Evolutionary conservation across 2,329 filamentous ascomycete species (phyloP), one percentile per base, ranked within the genome.

Genomic region (Fusarium stilboides): DNA sequence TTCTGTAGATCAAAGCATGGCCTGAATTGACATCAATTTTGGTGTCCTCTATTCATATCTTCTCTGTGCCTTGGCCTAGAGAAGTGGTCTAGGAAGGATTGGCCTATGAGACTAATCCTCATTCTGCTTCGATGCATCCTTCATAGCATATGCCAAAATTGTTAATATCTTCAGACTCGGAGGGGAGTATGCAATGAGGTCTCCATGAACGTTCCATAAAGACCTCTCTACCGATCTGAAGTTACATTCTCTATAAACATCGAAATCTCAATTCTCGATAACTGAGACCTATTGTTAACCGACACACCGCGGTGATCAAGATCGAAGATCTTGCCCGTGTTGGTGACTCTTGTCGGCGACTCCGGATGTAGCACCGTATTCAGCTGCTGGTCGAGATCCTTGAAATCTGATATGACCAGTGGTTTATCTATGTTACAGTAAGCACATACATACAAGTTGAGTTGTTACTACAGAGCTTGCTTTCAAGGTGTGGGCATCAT

Each of bases 331-430:
- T 34, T 46, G n/a, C 34, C 42, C 34, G 12, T 36, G 20, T 46
- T 54, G 43, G 19, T 36, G 31, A 57, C 20, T 37, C 17, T 47
- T 53, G 24, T 52, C 65, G 47, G 52, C 17, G 14, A 36, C 20
- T 19, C 40, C 61, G 66, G 40, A 20, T 22, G 22, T 67, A 44
- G 43, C 50, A 44, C 61, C 28, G n/a, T 24, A 45, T 43, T 45
- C 19, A 42, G 39, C 47, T 52, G 33, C 33, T 46, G 26, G 47
- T 49, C 40, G 52, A 69, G 28, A n/a, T 40, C 24, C 53, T 24
- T 28, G 17, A 33, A 28, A 22, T 22, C 45, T 44, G 43, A 49
- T 36, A 52, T 52, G 50, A 43, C n/a, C 58, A 37, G 31, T 49
- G 42, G 28, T 31, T 44, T 47, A 44, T 57, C 37, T 50, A 39